Percentiles rank a stretch among this genome's conserved stretches.
phyloP scores from a whole-genome alignment of 495 filamentous ascomycete genomes.

The Lichenothelia convexa region DNA sequence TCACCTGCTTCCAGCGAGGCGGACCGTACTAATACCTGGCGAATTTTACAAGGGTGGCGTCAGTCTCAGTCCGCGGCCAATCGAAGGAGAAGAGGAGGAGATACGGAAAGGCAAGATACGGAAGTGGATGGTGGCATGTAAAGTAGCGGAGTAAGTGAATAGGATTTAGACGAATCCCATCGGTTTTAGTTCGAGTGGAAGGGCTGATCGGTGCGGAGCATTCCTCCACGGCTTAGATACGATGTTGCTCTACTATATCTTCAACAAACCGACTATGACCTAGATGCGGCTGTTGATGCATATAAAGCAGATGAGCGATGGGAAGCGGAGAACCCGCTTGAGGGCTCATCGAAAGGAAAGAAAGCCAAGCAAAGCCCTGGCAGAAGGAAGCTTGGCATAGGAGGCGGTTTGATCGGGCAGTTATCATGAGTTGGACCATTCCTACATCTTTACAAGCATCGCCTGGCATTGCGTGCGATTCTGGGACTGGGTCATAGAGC shows the following conservation, averaged over 20 bases:
- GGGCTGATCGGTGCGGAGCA: slow-evolving; percentile 8
- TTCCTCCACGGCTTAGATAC: slow-evolving; percentile 31
- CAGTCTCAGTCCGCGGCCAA: slow-evolving; percentile 42
- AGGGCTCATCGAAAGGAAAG: slow-evolving; percentile 23
- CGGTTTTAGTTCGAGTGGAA: neutral
- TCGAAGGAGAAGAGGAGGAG: slow-evolving; percentile 53
- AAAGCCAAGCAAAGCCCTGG: slow-evolving; percentile 2
- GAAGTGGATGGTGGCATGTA: slow-evolving; percentile 52
- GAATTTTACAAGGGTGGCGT: slow-evolving; percentile 43
- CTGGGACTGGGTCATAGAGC: too few species aligned
- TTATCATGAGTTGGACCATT: neutral
- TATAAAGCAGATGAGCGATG: slow-evolving; percentile 51
- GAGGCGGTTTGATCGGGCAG: neutral
- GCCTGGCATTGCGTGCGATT: too few species aligned
- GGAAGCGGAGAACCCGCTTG: slow-evolving; percentile 48
- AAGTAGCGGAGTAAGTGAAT: slow-evolving; percentile 40
- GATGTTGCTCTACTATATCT: slow-evolving; percentile 55
- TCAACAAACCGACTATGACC: slow-evolving; percentile 42
- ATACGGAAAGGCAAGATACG: slow-evolving; percentile 44
- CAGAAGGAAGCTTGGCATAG: neutral
- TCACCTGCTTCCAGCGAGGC: slow-evolving; percentile 44
- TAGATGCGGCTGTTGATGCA: slow-evolving; percentile 38
- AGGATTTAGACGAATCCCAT: neutral
- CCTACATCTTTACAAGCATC: neutral
- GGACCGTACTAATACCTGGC: slow-evolving; percentile 48